These are phyloP conservation scores for Lactarius akahatsu DNA, from an alignment of 768 basidiomycete species.

Conservation along the genomic window DNA sequence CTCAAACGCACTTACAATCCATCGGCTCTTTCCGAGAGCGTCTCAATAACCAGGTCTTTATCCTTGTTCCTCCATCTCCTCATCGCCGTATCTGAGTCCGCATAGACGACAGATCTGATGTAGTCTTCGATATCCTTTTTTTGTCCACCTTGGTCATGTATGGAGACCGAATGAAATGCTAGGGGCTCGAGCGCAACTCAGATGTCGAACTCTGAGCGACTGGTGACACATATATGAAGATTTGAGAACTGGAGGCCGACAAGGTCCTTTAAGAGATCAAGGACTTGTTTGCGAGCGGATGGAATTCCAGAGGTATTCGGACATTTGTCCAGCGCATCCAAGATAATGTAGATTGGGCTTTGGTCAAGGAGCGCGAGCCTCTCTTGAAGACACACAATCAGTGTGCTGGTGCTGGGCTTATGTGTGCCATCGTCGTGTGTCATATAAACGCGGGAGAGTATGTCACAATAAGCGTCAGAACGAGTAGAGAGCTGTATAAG, in stretches of 20 bases:
- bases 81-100: too few relatives aligned
- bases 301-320: background rate
- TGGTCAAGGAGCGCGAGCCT: background rate
- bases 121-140: too few relatives aligned
- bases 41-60: background rate
- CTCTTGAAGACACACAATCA: background rate
- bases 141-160: background rate
- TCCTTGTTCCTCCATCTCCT: background rate
- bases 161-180: background rate
- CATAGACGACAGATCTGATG: too few relatives aligned
- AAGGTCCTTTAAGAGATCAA: background rate
- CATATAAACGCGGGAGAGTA: background rate
- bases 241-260: background rate
- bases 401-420: background rate
- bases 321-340: constrained; percentile 7
- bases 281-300: constrained; percentile 1
- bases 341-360: background rate
- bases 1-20: too few relatives aligned
- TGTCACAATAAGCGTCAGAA: background rate
- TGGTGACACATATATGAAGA: background rate
- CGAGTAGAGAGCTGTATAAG: background rate
- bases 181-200: background rate
- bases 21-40: background rate
- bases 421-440: too few relatives aligned
- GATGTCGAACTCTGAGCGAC: background rate